Percentiles rank a stretch among this genome's conserved stretches.
Evolutionary conservation across 148 eudicot genomes (phyloP).

Genomic region (Diospyros lotus): DNA sequence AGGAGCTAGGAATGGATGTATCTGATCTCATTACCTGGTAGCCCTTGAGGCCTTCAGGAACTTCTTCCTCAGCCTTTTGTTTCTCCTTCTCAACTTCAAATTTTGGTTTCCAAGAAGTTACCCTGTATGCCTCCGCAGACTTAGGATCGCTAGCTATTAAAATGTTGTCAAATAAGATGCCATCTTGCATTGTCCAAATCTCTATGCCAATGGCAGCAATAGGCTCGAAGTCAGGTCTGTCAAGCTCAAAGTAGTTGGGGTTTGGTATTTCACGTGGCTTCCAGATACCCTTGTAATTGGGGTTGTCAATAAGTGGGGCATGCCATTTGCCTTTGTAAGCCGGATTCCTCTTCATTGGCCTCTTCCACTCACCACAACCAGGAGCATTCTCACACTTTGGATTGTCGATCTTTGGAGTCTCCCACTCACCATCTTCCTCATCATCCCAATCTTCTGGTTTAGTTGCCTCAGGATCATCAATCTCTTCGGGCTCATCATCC

Average conservation of each 20-base stretch:
- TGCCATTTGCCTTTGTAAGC: conserved; percentile 89
- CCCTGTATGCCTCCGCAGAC: conserved; percentile 59
- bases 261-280: conserved; percentile 74
- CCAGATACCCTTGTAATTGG: conserved; percentile 89
- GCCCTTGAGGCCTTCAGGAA: conserved; percentile 51
- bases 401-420: too few relatives aligned
- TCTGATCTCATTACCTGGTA: conserved; percentile 46
- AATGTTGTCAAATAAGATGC: conserved; percentile 76
- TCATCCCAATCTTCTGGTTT: too few relatives aligned
- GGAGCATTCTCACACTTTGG: too few relatives aligned
- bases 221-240: conserved; percentile 72
- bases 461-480: too few relatives aligned
- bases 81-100: conserved; percentile 74
- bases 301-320: conserved; percentile 80
- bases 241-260: conserved; percentile 72
- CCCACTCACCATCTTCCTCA: too few relatives aligned
- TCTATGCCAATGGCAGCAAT: conserved; percentile 92
- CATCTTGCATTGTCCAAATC: conserved; percentile 94
- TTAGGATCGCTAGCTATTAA: conserved; percentile 69
- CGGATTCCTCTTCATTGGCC: conserved; percentile 71
- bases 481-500: too few relatives aligned
- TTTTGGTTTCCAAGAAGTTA: conserved; percentile 69
- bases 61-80: conserved; percentile 73
- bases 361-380: conserved; percentile 66
- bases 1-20: not conserved